A percentile compares a stretch with the other conserved stretches of the same genome.
Conservation (phyloP, 1,284 basidiomycete genomes). For the Leccinum variabile region DNA sequence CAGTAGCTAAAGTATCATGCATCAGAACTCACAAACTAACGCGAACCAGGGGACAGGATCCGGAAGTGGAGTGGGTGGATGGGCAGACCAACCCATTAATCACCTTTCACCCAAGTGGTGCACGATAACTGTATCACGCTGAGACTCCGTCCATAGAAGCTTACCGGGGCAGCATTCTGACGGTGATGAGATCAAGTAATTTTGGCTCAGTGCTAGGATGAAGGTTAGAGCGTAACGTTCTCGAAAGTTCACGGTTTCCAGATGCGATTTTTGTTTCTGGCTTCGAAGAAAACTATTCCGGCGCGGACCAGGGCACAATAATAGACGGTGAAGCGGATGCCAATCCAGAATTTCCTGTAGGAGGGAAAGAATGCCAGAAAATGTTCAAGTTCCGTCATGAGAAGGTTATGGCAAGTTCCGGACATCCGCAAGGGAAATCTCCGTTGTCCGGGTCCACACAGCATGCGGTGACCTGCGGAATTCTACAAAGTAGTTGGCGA, state of each 20-base stretch:
- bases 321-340: neutral
- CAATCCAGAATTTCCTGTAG: neutral
- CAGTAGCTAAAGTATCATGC: neutral
- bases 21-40: neutral
- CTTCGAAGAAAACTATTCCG: neutral
- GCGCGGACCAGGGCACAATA: neutral
- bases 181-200: too few relatives aligned
- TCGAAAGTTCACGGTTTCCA: accelerated
- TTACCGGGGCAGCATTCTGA: neutral
- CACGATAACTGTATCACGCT: neutral
- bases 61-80: neutral
- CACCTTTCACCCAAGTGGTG: neutral
- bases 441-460: too few relatives aligned
- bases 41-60: too few relatives aligned
- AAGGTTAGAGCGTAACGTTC: neutral
- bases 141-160: neutral
- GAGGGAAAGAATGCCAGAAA: too few relatives aligned
- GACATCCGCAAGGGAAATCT: too few relatives aligned
- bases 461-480: too few relatives aligned
- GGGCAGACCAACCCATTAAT: neutral
- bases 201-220: too few relatives aligned
- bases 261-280: neutral
- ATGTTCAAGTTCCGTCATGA: too few relatives aligned
- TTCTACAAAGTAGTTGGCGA: too few relatives aligned
- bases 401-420: too few relatives aligned